Percentiles rank a stretch among this genome's conserved stretches.
These are phyloP conservation scores for Trichoderma sp. DNA, from an alignment of 2,329 filamentous ascomycete genomes.

Conservation along the genomic window DNA sequence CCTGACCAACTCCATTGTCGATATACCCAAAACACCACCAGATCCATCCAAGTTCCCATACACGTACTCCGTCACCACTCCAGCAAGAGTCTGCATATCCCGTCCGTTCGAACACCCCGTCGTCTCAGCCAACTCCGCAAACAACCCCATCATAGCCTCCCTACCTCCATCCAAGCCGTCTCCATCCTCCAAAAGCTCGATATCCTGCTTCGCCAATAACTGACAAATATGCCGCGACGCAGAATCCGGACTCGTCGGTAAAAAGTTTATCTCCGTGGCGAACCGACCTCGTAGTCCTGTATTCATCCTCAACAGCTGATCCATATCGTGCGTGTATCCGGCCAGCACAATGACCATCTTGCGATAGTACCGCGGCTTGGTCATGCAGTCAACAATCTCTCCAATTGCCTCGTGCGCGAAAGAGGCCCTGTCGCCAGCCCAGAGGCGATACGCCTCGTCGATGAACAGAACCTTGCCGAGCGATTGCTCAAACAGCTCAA, in stretches of 20 bases:
- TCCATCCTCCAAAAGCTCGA: neutral
- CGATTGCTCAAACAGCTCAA: neutral
- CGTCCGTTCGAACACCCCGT: neutral
- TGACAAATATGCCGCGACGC: neutral
- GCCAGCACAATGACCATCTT: conserved; percentile 29
- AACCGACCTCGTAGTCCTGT: neutral
- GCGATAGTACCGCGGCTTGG: conserved; percentile 18
- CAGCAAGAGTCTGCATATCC: conserved; percentile 3
- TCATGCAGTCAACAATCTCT: conserved; percentile 23
- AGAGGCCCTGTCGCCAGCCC: neutral
- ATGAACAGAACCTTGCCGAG: conserved; percentile 12
- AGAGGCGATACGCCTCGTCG: conserved; percentile 5
- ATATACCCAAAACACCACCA: neutral
- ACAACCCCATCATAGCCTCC: neutral
- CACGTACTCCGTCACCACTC: neutral
- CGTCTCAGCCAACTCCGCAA: neutral
- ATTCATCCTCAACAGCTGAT: neutral
- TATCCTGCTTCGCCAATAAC: neutral
- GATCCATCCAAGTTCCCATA: neutral
- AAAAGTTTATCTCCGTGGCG: neutral
- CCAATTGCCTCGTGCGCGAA: neutral
- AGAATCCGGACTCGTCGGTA: neutral
- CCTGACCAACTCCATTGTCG: neutral
- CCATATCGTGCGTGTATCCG: conserved; percentile 26
- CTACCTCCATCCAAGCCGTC: neutral